Evolutionary conservation across 2,329 filamentous ascomycete species (phyloP).

Genomic region (Fusarium solani-melongenae): DNA sequence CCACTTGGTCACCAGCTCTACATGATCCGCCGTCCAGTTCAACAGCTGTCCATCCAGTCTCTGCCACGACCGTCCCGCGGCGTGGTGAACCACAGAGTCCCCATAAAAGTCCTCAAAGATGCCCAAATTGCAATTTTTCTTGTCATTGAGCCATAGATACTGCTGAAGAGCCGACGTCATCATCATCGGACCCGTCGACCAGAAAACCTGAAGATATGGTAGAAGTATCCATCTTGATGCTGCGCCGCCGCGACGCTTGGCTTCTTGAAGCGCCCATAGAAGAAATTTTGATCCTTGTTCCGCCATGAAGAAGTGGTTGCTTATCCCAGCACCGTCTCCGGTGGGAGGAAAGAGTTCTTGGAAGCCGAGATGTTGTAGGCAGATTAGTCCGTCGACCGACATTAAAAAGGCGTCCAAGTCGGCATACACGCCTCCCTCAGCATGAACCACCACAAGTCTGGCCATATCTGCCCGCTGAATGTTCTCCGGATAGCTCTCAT

Average conservation of each 20-base stretch:
- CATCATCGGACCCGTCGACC: conserved; percentile 12
- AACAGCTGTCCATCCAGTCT: neutral
- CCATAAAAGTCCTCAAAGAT: neutral
- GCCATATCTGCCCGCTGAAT: neutral
- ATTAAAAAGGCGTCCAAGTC: conserved; percentile 1
- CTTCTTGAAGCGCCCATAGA: conserved; percentile 1
- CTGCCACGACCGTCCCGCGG: conserved; percentile 11
- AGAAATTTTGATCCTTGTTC: neutral
- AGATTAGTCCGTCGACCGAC: neutral
- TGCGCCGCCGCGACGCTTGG: neutral
- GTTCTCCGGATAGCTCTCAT: neutral
- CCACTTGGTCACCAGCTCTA: neutral
- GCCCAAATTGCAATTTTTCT: neutral
- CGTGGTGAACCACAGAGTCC: neutral
- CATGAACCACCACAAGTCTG: neutral
- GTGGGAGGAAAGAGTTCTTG: neutral
- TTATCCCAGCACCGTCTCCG: neutral
- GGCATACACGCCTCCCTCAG: neutral
- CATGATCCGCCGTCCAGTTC: conserved; percentile 6
- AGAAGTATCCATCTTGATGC: neutral
- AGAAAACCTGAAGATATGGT: neutral
- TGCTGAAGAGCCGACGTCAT: neutral
- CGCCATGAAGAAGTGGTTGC: conserved; percentile 12
- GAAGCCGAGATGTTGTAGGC: neutral
- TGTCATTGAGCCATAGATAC: neutral